Base-by-base conservation (phyloP, 179 eudicot species). In the Drosera spatulata region DNA sequence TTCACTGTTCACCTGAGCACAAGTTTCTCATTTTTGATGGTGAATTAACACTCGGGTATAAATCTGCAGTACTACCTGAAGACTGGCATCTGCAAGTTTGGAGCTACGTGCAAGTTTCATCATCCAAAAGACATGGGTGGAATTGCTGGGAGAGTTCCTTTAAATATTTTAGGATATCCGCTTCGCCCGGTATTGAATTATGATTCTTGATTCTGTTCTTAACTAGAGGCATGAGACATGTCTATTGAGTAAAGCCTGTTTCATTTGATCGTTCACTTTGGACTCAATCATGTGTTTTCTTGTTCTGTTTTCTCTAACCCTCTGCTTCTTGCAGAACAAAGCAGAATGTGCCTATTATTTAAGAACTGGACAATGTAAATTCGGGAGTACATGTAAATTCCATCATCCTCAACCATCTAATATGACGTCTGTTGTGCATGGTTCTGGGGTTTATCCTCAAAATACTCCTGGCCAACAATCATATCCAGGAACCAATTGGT, bases 61-160 rank as follows among this genome's bases (percentile, higher is more conserved):
- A 9, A 56, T 10, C 56, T 60, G 39, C 79, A 91, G 98, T 91
- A 88, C 73, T 91, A 66, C 77, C 61, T 91, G 79, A 91, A 88
- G 82, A 91, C 96, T 3, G 98, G 91, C 47, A 82, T 86, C 15
- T 91, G 99, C 80, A 89, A 89, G 64, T 93, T 89, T 68, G 99
- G 97, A 65, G 88, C 93, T 40, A 93, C 94, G 9, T 93, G 99
- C 86, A 93, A 93, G 77, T 93, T 89, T 80, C 77, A 93, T 76
- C 99, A 93, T 71, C 99, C 99, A 60, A 77, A 79, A 73, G 97
- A 93, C 62, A 91, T 86, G 72, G 88, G 88, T 59, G 96, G 99
- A 66, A 80, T 82, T 75, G 85, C 80, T 75, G 99, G 93, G 80
- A 79, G 85, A 77, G 97, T 89, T 66, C 64, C 86, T 10, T 62